Percentiles rank a stretch among this genome's conserved stretches.
phyloP scores from a whole-genome alignment of 2,329 filamentous ascomycete species.

The Cyclaneusma minus region DNA sequence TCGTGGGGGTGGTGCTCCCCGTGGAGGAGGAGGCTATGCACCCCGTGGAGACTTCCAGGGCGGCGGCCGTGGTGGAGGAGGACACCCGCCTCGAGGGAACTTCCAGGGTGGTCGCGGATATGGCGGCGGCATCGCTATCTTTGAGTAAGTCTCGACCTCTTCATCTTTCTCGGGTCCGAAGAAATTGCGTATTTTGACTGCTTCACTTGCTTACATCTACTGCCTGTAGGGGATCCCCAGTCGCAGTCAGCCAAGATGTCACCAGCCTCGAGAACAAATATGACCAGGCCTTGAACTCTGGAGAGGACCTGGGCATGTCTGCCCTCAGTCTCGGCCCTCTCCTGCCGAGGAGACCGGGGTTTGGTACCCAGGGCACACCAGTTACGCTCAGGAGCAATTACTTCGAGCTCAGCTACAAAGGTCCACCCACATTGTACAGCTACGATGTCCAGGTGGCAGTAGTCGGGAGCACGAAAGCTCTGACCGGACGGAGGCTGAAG shows the following conservation, averaged over 20 bases:
- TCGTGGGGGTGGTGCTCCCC: background rate
- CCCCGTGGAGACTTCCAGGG: slow-evolving; percentile 1
- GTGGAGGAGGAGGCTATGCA: slow-evolving; percentile 1
- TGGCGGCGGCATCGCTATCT: slow-evolving; percentile 2
- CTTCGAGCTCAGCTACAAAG: slow-evolving; percentile 11
- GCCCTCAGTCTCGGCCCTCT: slow-evolving; percentile 2
- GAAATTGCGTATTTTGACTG: too few species aligned
- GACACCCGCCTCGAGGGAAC: too few species aligned
- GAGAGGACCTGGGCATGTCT: slow-evolving; percentile 1
- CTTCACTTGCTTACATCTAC: slow-evolving; percentile 1
- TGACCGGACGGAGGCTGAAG: slow-evolving; percentile 12
- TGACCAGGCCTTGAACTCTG: slow-evolving; percentile 4
- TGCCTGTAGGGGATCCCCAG: slow-evolving; percentile 1
- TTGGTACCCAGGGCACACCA: slow-evolving; percentile 13
- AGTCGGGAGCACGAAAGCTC: slow-evolving; percentile 4
- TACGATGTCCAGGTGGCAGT: slow-evolving; percentile 15
- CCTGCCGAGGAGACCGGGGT: slow-evolving; percentile 14
- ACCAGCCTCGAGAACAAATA: slow-evolving; percentile 3
- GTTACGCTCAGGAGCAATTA: slow-evolving; percentile 18
- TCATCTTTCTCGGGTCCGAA: background rate
- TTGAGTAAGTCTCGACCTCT: slow-evolving; percentile 4
- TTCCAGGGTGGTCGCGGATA: background rate
- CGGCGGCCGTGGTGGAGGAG: slow-evolving; percentile 2
- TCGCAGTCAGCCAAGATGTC: slow-evolving; percentile 2
- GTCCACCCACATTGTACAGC: slow-evolving; percentile 11